Conservation (phyloP, 495 filamentous ascomycete species). For the Amphirosellinia nigrospora region DNA sequence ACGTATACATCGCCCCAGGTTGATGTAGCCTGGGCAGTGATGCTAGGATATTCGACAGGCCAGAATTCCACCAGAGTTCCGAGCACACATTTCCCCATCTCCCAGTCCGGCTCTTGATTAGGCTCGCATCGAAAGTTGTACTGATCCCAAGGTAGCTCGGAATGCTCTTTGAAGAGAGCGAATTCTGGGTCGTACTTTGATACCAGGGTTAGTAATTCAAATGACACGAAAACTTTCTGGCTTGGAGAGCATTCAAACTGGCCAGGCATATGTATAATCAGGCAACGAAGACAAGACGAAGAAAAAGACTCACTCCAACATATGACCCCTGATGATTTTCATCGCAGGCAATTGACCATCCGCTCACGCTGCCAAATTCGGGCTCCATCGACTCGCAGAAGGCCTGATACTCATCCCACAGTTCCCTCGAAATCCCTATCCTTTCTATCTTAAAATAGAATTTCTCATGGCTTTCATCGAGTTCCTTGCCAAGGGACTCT, state of each 20-base stretch:
- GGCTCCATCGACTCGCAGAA: constrained; percentile 30
- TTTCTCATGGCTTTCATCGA: not conserved
- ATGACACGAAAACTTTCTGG: not conserved
- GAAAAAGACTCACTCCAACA: not conserved
- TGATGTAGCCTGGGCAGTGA: not conserved
- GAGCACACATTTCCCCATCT: not conserved
- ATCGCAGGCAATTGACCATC: constrained; percentile 28
- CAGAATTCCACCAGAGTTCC: constrained; percentile 5
- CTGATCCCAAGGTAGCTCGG: not conserved
- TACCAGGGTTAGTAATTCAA: not conserved
- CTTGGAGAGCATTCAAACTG: no score
- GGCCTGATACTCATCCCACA: constrained; percentile 21
- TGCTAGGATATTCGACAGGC: not conserved
- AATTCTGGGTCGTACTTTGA: not conserved
- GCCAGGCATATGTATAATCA: no score
- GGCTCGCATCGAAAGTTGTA: constrained; percentile 2
- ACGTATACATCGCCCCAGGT: constrained; percentile 8
- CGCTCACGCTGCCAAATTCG: constrained; percentile 14
- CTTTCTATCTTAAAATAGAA: no score
- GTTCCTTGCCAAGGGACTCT: not conserved
- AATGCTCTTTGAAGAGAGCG: constrained; percentile 3
- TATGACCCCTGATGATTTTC: constrained; percentile 20
- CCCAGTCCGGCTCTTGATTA: not conserved
- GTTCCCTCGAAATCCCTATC: constrained; percentile 18
- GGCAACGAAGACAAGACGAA: not conserved